Evolutionary conservation across 1,284 basidiomycete genomes (phyloP), one percentile per base, ranked within the genome.

Genomic region (Malassezia japonica): DNA sequence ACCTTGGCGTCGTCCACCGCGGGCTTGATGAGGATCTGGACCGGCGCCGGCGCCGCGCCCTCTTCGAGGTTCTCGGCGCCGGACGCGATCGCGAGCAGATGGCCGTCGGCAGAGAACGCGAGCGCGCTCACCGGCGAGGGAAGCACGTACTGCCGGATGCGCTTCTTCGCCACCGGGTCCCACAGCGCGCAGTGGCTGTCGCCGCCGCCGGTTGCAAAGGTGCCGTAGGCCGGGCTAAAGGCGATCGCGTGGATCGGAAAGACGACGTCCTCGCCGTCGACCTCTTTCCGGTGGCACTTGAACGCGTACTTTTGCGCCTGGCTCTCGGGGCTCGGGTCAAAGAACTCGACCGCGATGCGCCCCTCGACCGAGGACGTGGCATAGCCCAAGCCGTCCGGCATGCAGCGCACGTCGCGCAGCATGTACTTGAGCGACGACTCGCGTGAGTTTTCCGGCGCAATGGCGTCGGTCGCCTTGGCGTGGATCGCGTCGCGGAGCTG

Each of bases 91-190:
- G 59, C 55, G 2, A 72, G 38, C 36, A 62, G 35, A 5, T 20
- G 23, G 0, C 70, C 70, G 18, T 61, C 54, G 3, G 55, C 35
- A 35, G 62, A 64, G 42, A 71, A 62, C 10, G 55, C 42, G 1
- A 53, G 64, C 0, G 63, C 60, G 16, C 57, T 64, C n/a, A 72
- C 43, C 20, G 65, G 45, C 1, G 56, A 47, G 4, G 50, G 35
- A 6, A 63, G 38, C 2, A 60, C 46, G 87, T 95, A 78, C 91
- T 96, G 64, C 32, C 87, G 82, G 57, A 96, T 78, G 10, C 94
- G 82, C 74, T 98, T 98, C 77, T 95, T 96, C 39, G 91, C 86
- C 57, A 84, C 84, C 73, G 94, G 87, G 72, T 98, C 94, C 92
- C 92, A 99, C 55, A 96, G 82, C 0, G 87, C 88, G 33, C 92